phyloP scores from a whole-genome alignment of 2,329 filamentous ascomycete genomes.

The Exophiala bonariae region DNA sequence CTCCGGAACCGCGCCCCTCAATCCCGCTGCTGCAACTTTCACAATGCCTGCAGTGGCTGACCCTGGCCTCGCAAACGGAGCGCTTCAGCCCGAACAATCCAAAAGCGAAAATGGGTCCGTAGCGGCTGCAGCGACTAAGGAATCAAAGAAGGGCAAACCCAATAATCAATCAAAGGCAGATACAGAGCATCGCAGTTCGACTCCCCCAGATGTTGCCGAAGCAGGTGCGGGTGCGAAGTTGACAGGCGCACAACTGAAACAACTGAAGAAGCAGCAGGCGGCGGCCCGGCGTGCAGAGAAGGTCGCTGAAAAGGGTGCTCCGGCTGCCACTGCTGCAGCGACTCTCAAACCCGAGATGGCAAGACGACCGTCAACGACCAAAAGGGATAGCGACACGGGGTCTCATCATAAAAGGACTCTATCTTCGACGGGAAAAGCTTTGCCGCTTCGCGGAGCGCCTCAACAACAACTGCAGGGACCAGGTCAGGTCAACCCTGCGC shows the following conservation, averaged over 20 bases:
- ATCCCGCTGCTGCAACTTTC: conserved; percentile 25
- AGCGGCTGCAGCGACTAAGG: conserved; percentile 3
- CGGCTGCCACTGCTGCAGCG: conserved; percentile 28
- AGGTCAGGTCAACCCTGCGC: conserved; percentile 33
- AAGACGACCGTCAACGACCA: conserved; percentile 22
- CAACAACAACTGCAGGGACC: conserved; percentile 17
- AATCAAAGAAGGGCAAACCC: conserved; percentile 12
- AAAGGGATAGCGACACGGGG: conserved; percentile 30
- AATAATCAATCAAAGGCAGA: conserved; percentile 13
- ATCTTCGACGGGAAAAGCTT: conserved; percentile 21
- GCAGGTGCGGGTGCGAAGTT: conserved; percentile 37
- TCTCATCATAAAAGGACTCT: conserved; percentile 35
- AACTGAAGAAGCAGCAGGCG: conserved; percentile 87
- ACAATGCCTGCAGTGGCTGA: conserved; percentile 16
- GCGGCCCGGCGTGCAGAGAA: conserved; percentile 75
- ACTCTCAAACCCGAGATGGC: conserved; percentile 31
- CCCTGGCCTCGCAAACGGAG: conserved; percentile 6
- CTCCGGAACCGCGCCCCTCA: conserved; percentile 7
- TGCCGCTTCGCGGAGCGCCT: conserved; percentile 35
- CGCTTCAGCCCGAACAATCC: conserved; percentile 4
- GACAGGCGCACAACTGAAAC: conserved; percentile 74
- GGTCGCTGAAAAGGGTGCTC: conserved; percentile 48
- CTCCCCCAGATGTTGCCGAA: conserved; percentile 26
- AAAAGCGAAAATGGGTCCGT: conserved; percentile 8
- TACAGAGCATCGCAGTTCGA: conserved; percentile 11